Evolutionary conservation across 345 rosid genomes (phyloP).

Genomic region (Litchi chinensis): DNA sequence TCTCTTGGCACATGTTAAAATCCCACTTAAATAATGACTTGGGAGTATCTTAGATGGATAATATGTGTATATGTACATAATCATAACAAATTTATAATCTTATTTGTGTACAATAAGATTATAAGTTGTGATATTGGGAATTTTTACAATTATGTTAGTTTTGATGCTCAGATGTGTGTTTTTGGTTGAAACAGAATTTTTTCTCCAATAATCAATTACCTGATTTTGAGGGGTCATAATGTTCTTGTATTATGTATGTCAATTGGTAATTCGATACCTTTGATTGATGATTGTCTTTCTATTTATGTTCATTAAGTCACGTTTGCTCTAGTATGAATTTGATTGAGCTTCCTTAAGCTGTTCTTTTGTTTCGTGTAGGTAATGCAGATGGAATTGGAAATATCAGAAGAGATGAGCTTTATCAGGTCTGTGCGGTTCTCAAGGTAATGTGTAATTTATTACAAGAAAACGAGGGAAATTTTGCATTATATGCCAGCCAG

Average conservation of each 20-base stretch:
- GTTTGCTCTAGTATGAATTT: background rate
- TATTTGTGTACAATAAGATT: too few species aligned
- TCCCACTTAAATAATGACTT: background rate
- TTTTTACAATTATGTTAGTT: background rate
- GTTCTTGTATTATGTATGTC: constrained; percentile 74
- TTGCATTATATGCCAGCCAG: background rate
- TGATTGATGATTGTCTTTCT: background rate
- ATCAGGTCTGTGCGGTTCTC: constrained; percentile 71
- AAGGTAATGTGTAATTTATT: constrained; percentile 38
- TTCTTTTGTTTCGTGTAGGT: constrained; percentile 38
- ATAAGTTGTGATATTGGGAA: background rate
- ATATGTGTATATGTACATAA: too few species aligned
- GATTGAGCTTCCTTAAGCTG: background rate
- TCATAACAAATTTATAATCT: too few species aligned
- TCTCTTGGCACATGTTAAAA: background rate
- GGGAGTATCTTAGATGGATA: background rate
- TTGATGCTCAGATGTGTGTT: background rate
- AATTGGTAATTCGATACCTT: constrained; percentile 52
- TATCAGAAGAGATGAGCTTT: constrained; percentile 62
- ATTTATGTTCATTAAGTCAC: background rate
- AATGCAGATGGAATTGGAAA: constrained; percentile 83
- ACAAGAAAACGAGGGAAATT: too few species aligned
- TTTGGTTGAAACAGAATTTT: constrained; percentile 60
- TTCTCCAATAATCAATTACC: constrained; percentile 76
- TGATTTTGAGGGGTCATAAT: constrained; percentile 67